phyloP scores from a whole-genome alignment of 768 basidiomycete genomes.

The Podaxis sp. region DNA sequence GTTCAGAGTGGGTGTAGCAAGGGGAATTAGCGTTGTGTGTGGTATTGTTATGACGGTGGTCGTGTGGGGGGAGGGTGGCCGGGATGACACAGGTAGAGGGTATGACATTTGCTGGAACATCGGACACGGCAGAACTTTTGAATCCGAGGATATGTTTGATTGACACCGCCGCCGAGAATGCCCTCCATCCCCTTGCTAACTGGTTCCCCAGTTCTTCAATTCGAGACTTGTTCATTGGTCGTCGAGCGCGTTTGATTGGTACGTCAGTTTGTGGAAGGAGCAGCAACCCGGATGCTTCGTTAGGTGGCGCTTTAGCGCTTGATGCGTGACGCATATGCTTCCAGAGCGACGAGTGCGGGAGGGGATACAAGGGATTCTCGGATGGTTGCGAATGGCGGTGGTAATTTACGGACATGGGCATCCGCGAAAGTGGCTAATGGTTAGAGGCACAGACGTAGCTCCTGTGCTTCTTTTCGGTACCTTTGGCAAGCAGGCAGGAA shows the following conservation, averaged over 20 bases:
- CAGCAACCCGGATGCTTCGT: not conserved
- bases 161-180: not conserved
- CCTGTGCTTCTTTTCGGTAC: conserved; percentile 4
- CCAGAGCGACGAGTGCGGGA: not conserved
- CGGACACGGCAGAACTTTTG: not conserved
- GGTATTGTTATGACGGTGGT: not conserved
- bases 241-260: no score
- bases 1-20: not conserved
- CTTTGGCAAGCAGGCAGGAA: not conserved
- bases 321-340: not conserved
- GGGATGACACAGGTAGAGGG: conserved; percentile 3
- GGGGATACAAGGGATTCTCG: conserved; percentile 7
- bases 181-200: conserved; percentile 2
- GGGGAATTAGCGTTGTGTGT: not conserved
- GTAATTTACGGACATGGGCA: not conserved
- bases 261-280: not conserved
- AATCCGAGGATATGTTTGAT: not conserved
- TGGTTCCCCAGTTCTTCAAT: not conserved
- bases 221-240: no score
- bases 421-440: conserved; percentile 5
- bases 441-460: not conserved
- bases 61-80: not conserved
- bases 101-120: conserved; percentile 11
- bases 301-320: not conserved
- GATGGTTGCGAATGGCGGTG: not conserved